Evolutionary conservation across 176 grass and related monocot species (phyloP), one percentile per base, ranked within the genome.

Genomic region (Dactylis glomerata): DNA sequence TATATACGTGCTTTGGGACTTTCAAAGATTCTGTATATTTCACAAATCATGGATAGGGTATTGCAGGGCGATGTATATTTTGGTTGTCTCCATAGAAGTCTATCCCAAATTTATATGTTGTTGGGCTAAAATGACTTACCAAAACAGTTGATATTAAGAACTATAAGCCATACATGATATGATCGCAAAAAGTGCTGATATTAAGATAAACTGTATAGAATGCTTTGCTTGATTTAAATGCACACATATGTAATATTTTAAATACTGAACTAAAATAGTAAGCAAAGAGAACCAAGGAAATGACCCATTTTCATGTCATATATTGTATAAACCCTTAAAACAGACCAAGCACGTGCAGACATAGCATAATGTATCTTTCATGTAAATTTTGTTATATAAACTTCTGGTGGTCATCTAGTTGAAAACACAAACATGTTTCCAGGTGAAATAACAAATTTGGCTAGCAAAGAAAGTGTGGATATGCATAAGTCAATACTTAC

Each of bases 401-500:
- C 41, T 58, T 61, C 32, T 13, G 2, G 6, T 30, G 14, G 26
- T 61, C 36, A 20, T 33, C 62, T 51, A 0, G 14, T 49, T 37
- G 20, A 15, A 45, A 45, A 45, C 11, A 14, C 11, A 30, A 31
- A 17, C 26, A 59, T 41, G 50, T 2, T 1, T 42, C 41, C 62
- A 54, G 32, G 50, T 55, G 47, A 57, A 50, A 69, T 50, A 41
- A 16, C 11, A 28, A 56, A 44, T 17, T 45, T 27, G 57, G 24
- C 63, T 10, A 27, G 69, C 76, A 58, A 65, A 24, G 32, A 77
- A 71, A 81, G 47, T 3, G 16, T 49, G 32, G 19, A n/a, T 65
- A 64, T 73, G 42, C 36, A 78, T 30, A 40, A 82, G 37, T 67
- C 42, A 79, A 71, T 50, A 83, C 56, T 38, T 34, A 95, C 93